phyloP scores from a whole-genome alignment of 2,329 filamentous ascomycete species.

The Colletotrichum nymphaeae region DNA sequence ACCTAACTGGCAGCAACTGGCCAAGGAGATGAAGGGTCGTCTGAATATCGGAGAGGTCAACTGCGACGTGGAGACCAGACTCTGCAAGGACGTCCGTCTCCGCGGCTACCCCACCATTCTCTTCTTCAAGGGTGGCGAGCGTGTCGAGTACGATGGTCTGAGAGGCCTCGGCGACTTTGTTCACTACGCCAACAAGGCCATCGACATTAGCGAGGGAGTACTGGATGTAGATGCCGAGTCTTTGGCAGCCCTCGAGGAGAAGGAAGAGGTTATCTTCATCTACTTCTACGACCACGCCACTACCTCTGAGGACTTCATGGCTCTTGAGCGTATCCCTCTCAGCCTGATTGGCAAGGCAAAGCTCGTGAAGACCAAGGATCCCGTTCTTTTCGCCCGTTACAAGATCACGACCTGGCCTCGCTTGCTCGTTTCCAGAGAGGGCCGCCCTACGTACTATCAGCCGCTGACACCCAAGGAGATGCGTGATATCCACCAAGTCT shows the following conservation, averaged over 20 bases:
- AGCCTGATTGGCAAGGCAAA: conserved; percentile 92
- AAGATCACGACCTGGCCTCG: conserved; percentile 98
- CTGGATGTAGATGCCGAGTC: conserved; percentile 81
- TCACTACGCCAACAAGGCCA: conserved; percentile 86
- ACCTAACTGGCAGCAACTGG: conserved; percentile 89
- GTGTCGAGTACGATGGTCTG: conserved; percentile 92
- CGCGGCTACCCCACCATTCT: conserved; percentile 88
- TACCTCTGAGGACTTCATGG: conserved; percentile 89
- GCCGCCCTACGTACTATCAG: conserved; percentile 89
- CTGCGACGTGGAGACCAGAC: conserved; percentile 83
- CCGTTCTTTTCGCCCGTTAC: conserved; percentile 80
- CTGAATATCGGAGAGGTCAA: conserved; percentile 97
- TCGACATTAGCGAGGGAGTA: conserved; percentile 81
- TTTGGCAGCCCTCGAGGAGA: conserved; percentile 88
- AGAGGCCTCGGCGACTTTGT: conserved; percentile 92
- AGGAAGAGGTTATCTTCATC: conserved; percentile 94
- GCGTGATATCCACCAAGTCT: conserved; percentile 82
- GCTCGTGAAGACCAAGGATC: conserved; percentile 90
- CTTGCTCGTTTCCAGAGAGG: conserved; percentile 88
- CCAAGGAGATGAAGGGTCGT: conserved; percentile 88
- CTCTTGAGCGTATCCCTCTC: conserved; percentile 86
- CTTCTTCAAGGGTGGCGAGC: conserved; percentile 92
- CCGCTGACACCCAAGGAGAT: conserved; percentile 90
- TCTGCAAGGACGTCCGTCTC: conserved; percentile 93
- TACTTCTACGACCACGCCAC: conserved; percentile 99